A percentile compares a stretch with the other conserved stretches of the same genome.
These are phyloP conservation scores for Backusella parvicylindrica DNA, from an alignment of 192 early-diverging fungal species.

Conservation along the genomic window DNA sequence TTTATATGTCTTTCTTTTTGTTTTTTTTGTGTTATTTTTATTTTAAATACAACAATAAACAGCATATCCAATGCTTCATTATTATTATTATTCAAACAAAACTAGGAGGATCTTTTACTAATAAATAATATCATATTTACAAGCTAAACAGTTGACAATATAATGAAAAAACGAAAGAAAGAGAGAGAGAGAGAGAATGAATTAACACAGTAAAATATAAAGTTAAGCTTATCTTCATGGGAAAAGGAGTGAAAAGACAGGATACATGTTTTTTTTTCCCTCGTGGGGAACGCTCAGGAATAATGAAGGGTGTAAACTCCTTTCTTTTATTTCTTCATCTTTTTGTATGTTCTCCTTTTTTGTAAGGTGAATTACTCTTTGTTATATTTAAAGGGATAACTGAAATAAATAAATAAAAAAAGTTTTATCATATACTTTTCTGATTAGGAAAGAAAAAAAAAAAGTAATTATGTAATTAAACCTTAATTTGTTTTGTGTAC, in stretches of 20 bases:
- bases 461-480: not conserved
- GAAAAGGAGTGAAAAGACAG: not conserved
- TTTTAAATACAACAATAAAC: not conserved
- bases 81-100: not conserved
- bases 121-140: not conserved
- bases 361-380: not conserved
- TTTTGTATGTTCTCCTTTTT: not conserved
- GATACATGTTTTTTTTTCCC: not conserved
- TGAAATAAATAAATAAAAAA: not conserved
- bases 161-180: not conserved
- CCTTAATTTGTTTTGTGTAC: not conserved
- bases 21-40: not conserved
- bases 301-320: not conserved
- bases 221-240: conserved; percentile 2
- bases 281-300: not conserved
- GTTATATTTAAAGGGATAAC: not conserved
- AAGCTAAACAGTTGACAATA: not conserved
- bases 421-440: not conserved
- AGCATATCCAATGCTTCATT: not conserved
- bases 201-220: not conserved
- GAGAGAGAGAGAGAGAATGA: not conserved
- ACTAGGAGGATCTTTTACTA: not conserved
- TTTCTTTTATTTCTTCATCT: not conserved
- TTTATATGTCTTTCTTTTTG: not conserved
- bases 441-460: not conserved